Percentiles rank a stretch among this genome's conserved stretches.
Evolutionary conservation across 805 yeast species (phyloP).

Genomic region (Priceomyces melissophilus): DNA sequence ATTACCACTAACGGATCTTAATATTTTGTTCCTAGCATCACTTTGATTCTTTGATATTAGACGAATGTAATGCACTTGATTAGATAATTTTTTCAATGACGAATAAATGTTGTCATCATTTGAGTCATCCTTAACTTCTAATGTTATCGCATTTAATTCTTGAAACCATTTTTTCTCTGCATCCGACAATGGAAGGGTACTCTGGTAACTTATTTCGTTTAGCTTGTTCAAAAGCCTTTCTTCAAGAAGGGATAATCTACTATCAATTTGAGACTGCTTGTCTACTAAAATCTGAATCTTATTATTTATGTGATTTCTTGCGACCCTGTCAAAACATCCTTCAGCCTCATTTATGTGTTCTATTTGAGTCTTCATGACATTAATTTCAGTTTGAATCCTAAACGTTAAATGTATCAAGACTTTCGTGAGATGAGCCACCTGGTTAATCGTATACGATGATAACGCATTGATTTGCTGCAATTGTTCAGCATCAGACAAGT

Average conservation of each 20-base stretch:
- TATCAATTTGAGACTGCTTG: conserved; percentile 21
- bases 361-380: conserved; percentile 20
- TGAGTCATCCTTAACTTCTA: conserved; percentile 7
- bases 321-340: neutral
- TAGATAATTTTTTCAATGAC: conserved; percentile 13
- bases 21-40: conserved; percentile 3
- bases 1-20: conserved; percentile 2
- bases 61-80: conserved; percentile 17
- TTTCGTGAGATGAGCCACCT: conserved; percentile 14
- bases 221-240: conserved; percentile 19
- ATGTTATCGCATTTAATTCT: conserved; percentile 29
- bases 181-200: conserved; percentile 28
- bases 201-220: conserved; percentile 17
- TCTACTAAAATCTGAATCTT: conserved; percentile 12
- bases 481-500: neutral
- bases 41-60: no score
- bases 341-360: conserved; percentile 6
- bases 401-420: conserved; percentile 16
- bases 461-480: conserved; percentile 14
- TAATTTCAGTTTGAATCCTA: conserved; percentile 19
- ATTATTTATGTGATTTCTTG: neutral
- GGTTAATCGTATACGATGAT: conserved; percentile 14
- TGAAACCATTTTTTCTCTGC: conserved; percentile 36
- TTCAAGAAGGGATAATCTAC: conserved; percentile 19
- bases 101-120: conserved; percentile 10